Percentiles rank a stretch among this genome's conserved stretches.
These are phyloP conservation scores for Calycina herbarum DNA, from an alignment of 2,329 filamentous ascomycete genomes.

Conservation along the genomic window DNA sequence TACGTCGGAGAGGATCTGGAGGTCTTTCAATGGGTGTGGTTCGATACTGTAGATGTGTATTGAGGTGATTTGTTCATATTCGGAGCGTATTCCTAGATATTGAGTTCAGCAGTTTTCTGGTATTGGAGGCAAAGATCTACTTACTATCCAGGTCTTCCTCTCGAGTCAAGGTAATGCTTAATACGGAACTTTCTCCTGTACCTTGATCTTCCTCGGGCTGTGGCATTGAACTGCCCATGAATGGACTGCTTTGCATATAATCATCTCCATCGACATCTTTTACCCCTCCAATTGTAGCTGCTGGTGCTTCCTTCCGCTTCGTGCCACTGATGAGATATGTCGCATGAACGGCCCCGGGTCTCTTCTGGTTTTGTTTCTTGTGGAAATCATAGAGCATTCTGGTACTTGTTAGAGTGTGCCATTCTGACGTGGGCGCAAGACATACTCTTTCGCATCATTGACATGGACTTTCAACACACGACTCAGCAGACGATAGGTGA, in stretches of 20 bases:
- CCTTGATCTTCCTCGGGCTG: slow-evolving; percentile 46
- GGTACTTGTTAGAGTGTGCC: slow-evolving; percentile 17
- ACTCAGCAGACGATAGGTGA: slow-evolving; percentile 85
- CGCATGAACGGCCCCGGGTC: slow-evolving; percentile 74
- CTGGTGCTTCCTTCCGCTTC: slow-evolving; percentile 45
- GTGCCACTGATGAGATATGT: slow-evolving; percentile 86
- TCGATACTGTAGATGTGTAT: slow-evolving; percentile 89
- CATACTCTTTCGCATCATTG: slow-evolving; percentile 82
- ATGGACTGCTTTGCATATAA: slow-evolving; percentile 63
- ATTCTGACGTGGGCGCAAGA: not conserved
- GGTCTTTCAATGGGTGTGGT: slow-evolving; percentile 66
- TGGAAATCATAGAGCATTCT: slow-evolving; percentile 91
- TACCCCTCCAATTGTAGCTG: slow-evolving; percentile 40
- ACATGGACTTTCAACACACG: slow-evolving; percentile 80
- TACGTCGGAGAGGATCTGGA: slow-evolving; percentile 70
- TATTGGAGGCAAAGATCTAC: slow-evolving; percentile 42
- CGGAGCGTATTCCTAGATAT: slow-evolving; percentile 60
- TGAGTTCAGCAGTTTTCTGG: slow-evolving; percentile 16
- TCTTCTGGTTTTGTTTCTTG: slow-evolving; percentile 71
- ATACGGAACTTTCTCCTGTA: slow-evolving; percentile 53
- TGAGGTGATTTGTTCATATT: slow-evolving; percentile 71
- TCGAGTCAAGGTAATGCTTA: slow-evolving; percentile 64
- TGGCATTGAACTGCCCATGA: slow-evolving; percentile 66
- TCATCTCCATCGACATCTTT: slow-evolving; percentile 64
- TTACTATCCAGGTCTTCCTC: slow-evolving; percentile 68